Conservation (phyloP, 495 filamentous ascomycete species). For the Aspergillus leporis region DNA sequence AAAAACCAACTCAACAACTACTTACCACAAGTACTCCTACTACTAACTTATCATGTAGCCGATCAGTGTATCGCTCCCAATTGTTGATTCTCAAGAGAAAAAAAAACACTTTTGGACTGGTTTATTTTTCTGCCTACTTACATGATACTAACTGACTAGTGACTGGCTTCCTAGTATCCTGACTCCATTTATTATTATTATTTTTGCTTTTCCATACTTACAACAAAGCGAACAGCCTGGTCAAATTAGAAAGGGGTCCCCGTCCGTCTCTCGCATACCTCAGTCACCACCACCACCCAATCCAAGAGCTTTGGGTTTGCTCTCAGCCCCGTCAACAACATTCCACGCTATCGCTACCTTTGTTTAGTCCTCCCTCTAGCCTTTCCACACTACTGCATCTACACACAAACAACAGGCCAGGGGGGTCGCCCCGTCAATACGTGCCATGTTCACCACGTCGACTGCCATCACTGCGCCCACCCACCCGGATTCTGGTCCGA, state of each 20-base stretch:
- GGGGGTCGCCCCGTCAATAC: conserved; percentile 33
- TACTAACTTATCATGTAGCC: conserved; percentile 9
- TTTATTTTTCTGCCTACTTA: not conserved
- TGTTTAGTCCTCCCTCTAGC: conserved; percentile 8
- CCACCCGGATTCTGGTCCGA: conserved; percentile 27
- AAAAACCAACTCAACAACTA: not conserved
- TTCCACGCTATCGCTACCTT: conserved; percentile 12
- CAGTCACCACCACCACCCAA: not conserved
- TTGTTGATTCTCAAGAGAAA: not conserved
- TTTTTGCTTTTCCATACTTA: not conserved
- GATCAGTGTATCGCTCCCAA: not conserved
- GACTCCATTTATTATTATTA: not conserved
- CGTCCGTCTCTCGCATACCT: not conserved
- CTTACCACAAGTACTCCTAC: not conserved
- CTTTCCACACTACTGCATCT: conserved; percentile 6
- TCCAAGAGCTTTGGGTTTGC: not conserved
- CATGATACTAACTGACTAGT: not conserved
- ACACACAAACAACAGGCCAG: conserved; percentile 12
- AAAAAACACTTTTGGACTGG: not conserved
- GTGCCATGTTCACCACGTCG: conserved; percentile 41
- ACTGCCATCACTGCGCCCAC: conserved; percentile 32
- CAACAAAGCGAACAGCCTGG: not conserved
- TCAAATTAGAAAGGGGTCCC: not conserved
- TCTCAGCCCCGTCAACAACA: conserved; percentile 18
- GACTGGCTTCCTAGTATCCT: not conserved